phyloP scores from a whole-genome alignment of 768 basidiomycete species.

The Tephrocybe sp. region DNA sequence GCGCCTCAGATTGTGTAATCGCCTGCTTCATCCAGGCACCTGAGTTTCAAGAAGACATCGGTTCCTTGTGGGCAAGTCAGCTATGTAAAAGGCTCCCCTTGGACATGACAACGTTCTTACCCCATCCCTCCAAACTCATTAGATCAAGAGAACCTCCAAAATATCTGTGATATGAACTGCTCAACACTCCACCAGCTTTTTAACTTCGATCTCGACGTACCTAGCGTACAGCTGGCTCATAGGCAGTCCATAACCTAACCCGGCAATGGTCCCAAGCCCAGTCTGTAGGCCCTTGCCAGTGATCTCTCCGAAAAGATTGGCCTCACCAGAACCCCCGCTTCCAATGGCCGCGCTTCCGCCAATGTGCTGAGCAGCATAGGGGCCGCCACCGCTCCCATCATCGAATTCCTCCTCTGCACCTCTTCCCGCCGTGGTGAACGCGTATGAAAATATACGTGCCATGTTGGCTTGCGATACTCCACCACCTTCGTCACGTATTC shows the following conservation, averaged over 20 bases:
- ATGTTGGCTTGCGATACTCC: conserved; percentile 77
- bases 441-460: conserved; percentile 84
- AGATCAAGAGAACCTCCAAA: conserved; percentile 87
- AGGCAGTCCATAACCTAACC: conserved; percentile 83
- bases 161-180: conserved; percentile 46
- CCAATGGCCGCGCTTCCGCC: conserved; percentile 68
- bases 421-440: conserved; percentile 82
- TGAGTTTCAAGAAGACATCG: conserved; percentile 50
- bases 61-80: conserved; percentile 32
- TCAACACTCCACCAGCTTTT: not conserved
- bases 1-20: conserved; percentile 38
- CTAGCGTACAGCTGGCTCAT: conserved; percentile 77
- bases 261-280: conserved; percentile 88
- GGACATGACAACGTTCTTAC: conserved; percentile 35
- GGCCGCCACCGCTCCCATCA: conserved; percentile 58
- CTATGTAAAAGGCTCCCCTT: not conserved
- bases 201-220: conserved; percentile 28
- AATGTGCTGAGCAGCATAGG: conserved; percentile 78
- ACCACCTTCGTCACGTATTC: conserved; percentile 85
- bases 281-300: conserved; percentile 75
- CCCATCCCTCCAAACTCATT: conserved; percentile 83
- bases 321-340: conserved; percentile 39
- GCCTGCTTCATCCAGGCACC: conserved; percentile 50
- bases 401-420: conserved; percentile 33
- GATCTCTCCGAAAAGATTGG: conserved; percentile 74